Evolutionary conservation across 176 grass and related monocot genomes (phyloP), one percentile per base, ranked within the genome.

Genomic region (Raddia guianensis): DNA sequence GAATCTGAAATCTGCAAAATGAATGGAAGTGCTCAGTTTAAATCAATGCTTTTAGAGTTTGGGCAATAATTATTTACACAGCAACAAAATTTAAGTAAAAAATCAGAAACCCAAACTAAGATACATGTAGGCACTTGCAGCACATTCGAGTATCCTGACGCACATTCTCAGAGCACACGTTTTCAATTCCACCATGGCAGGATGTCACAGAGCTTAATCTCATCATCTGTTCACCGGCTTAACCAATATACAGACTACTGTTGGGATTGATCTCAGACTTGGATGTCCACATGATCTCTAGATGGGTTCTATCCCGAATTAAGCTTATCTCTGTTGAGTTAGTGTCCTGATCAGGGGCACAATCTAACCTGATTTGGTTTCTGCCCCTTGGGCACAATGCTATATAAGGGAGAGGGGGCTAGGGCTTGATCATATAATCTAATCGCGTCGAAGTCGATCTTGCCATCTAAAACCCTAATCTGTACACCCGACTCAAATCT

Each of bases 1-100:
- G 90, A 78, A 98, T 87, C 86, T 98, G 95, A 92, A 98, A 98
- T 83, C 95, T 98, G 83, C 61, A 87, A 43, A 59, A 64, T 11
- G 35, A 67, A 70, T 43, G 27, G 1, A 66, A 75, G 37, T 16
- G 8, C 9, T 80, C 15, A 69, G 54, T 19, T 47, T 16, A 42
- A 53, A 45, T 62, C 3, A 3, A 62, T 51, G 27, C 34, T 37
- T 42, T 42, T 44, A 7, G 48, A 47, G 43, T 58, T 47, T 37
- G 7, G 37, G 37, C 10, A 66, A 19, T 47, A 2, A 5, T 73
- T 58, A 20, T 48, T 20, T 6, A 2, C 5, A n/a, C 11, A 70
- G 1, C 7, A 46, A 37, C 9, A 35, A 14, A 58, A 19, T 9
- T 32, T 54, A 51, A 1, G n/a, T n/a, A 67, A 12, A 8, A 42